phyloP scores from a whole-genome alignment of 1,284 basidiomycete genomes.

The Mycena citricolor region DNA sequence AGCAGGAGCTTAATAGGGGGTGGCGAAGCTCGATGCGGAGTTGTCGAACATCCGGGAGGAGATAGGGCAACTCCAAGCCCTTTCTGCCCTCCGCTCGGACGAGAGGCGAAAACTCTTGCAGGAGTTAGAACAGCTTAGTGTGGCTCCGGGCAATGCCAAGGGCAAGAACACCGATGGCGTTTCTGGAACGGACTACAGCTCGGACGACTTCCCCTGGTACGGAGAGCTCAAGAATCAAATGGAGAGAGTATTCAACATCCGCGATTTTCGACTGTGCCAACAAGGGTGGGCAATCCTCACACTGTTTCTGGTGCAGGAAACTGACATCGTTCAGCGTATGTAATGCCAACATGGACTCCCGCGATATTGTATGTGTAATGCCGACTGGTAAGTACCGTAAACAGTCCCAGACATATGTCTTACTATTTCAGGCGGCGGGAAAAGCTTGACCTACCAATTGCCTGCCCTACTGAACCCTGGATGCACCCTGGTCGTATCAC shows the following conservation, averaged over 20 bases:
- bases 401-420: constrained; percentile 8
- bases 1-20: constrained; percentile 36
- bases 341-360: constrained; percentile 82
- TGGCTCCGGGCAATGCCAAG: constrained; percentile 27
- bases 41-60: constrained; percentile 44
- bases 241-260: constrained; percentile 62
- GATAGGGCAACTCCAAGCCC: constrained; percentile 34
- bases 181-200: constrained; percentile 42
- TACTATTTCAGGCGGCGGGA: constrained; percentile 71
- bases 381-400: constrained; percentile 61
- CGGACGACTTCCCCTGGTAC: constrained; percentile 41
- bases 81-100: constrained; percentile 23
- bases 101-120: constrained; percentile 33
- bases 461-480: constrained; percentile 82
- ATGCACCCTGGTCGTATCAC: constrained; percentile 85
- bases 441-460: constrained; percentile 87
- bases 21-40: constrained; percentile 42
- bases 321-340: constrained; percentile 68
- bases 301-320: neutral
- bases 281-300: constrained; percentile 39
- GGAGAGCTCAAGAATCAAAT: constrained; percentile 43
- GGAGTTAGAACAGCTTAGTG: constrained; percentile 19
- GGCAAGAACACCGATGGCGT: constrained; percentile 28
- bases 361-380: constrained; percentile 86
- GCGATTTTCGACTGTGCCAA: constrained; percentile 59